phyloP scores from a whole-genome alignment of 495 filamentous ascomycete genomes.

The Arthonia radiata region DNA sequence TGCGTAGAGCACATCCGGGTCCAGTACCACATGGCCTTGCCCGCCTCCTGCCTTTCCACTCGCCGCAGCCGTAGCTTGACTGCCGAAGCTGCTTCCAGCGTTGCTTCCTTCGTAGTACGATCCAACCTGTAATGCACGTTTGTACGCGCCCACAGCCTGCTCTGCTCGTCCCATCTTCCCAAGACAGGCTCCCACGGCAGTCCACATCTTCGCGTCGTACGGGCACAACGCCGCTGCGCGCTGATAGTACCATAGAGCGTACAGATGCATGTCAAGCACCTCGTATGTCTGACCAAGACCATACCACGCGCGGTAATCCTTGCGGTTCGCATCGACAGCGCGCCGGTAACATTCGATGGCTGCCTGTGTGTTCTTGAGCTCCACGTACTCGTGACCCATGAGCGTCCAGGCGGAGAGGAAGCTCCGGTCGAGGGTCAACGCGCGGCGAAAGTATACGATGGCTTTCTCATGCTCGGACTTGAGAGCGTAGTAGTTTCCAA shows the following conservation, averaged over 20 bases:
- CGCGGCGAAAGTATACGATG: slow-evolving; percentile 90
- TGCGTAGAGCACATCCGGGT: slow-evolving; percentile 72
- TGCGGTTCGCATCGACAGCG: slow-evolving; percentile 86
- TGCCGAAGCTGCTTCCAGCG: slow-evolving; percentile 6
- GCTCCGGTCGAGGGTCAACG: slow-evolving; percentile 74
- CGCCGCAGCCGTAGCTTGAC: slow-evolving; percentile 16
- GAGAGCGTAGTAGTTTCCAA: slow-evolving; percentile 91
- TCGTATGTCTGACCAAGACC: slow-evolving; percentile 94
- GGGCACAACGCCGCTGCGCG: slow-evolving; percentile 73
- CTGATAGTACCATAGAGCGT: slow-evolving; percentile 93
- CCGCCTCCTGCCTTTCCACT: too few species aligned
- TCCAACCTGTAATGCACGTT: slow-evolving; percentile 67
- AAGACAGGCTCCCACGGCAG: slow-evolving; percentile 76
- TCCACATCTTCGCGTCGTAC: slow-evolving; percentile 97
- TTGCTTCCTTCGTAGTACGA: slow-evolving; percentile 39
- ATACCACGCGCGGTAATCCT: slow-evolving; percentile 97
- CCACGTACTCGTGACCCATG: slow-evolving; percentile 98
- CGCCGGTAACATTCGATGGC: slow-evolving; percentile 93
- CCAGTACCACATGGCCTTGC: too few species aligned
- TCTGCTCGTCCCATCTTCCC: slow-evolving; percentile 58
- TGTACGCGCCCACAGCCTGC: slow-evolving; percentile 83
- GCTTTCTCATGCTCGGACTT: slow-evolving; percentile 93
- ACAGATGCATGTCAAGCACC: slow-evolving; percentile 90
- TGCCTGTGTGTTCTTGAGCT: slow-evolving; percentile 96
- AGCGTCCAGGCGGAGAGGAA: slow-evolving; percentile 93